These are phyloP conservation scores for Podosphaera aphanis DNA, from an alignment of 2,329 filamentous ascomycete genomes.

Conservation along the genomic window DNA sequence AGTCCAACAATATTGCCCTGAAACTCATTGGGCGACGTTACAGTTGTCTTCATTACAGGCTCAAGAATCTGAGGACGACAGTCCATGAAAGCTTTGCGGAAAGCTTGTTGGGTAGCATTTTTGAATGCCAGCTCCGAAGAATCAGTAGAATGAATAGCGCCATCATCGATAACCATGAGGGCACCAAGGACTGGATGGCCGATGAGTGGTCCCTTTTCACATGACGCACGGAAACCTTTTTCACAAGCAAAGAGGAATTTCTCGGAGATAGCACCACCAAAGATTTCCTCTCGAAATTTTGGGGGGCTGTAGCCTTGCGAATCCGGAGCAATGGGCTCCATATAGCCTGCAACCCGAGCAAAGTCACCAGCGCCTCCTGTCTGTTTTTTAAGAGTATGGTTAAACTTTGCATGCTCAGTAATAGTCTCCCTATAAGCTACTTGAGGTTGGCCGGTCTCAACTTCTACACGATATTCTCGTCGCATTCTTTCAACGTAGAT, in stretches of 20 bases:
- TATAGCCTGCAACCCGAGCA: slow-evolving; percentile 71
- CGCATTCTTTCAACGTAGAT: slow-evolving; percentile 95
- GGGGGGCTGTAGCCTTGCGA: slow-evolving; percentile 38
- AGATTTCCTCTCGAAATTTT: slow-evolving; percentile 64
- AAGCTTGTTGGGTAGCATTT: slow-evolving; percentile 82
- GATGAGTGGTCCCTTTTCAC: slow-evolving; percentile 68
- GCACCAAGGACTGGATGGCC: slow-evolving; percentile 83
- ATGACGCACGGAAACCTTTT: slow-evolving; percentile 74
- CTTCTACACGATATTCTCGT: slow-evolving; percentile 90
- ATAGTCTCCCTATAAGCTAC: slow-evolving; percentile 95
- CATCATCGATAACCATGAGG: slow-evolving; percentile 82
- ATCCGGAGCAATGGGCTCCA: slow-evolving; percentile 49
- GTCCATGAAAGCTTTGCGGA: slow-evolving; percentile 74
- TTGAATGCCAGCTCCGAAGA: slow-evolving; percentile 94
- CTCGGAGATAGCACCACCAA: slow-evolving; percentile 77
- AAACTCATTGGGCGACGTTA: slow-evolving; percentile 90
- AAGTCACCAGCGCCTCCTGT: slow-evolving; percentile 89
- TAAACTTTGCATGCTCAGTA: slow-evolving; percentile 55
- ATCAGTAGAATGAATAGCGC: slow-evolving; percentile 91
- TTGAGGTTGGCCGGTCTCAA: slow-evolving; percentile 83
- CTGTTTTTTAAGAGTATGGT: slow-evolving; percentile 88
- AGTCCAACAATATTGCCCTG: slow-evolving; percentile 88
- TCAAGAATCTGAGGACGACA: slow-evolving; percentile 71
- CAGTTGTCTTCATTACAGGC: slow-evolving; percentile 93
- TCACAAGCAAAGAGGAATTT: slow-evolving; percentile 88